These are phyloP conservation scores for Monilinia vaccinii-corymbosi DNA, from an alignment of 2,329 filamentous ascomycete species.

Conservation along the genomic window DNA sequence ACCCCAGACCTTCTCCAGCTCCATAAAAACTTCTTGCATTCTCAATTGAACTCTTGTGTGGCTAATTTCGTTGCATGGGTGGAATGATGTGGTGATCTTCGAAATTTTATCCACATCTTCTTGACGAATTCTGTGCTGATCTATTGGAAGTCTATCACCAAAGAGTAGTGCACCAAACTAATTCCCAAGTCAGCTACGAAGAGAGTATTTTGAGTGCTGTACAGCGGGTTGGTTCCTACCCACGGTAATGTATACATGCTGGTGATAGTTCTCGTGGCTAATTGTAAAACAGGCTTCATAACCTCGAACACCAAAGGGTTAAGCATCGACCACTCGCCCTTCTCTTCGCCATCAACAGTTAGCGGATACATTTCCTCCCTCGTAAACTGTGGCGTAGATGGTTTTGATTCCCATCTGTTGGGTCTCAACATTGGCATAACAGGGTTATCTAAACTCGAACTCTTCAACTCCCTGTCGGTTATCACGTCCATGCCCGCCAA, in stretches of 20 bases:
- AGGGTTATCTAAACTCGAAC: slow-evolving; percentile 7
- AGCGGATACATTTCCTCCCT: slow-evolving; percentile 12
- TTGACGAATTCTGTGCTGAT: neutral
- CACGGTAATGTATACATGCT: slow-evolving; percentile 13
- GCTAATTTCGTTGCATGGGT: neutral
- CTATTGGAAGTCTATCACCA: neutral
- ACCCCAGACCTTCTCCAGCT: neutral
- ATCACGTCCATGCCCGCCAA: slow-evolving; percentile 17
- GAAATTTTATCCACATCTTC: neutral
- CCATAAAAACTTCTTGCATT: neutral
- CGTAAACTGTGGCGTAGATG: neutral
- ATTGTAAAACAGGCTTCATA: slow-evolving; percentile 20
- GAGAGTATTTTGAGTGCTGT: rapidly evolving
- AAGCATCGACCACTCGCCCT: slow-evolving; percentile 10
- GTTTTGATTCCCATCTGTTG: slow-evolving; percentile 11
- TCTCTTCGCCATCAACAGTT: neutral
- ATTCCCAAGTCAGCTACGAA: neutral
- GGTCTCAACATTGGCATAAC: slow-evolving; percentile 12
- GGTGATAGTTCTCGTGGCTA: slow-evolving; percentile 21
- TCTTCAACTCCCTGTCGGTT: slow-evolving; percentile 9
- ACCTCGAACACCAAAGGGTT: slow-evolving; percentile 18
- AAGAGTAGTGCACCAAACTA: neutral
- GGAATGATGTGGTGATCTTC: neutral
- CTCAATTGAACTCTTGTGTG: neutral
- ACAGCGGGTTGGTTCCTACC: slow-evolving; percentile 7